Conservation (phyloP, 805 yeast genomes). For the Geotrichum ghanense region DNA sequence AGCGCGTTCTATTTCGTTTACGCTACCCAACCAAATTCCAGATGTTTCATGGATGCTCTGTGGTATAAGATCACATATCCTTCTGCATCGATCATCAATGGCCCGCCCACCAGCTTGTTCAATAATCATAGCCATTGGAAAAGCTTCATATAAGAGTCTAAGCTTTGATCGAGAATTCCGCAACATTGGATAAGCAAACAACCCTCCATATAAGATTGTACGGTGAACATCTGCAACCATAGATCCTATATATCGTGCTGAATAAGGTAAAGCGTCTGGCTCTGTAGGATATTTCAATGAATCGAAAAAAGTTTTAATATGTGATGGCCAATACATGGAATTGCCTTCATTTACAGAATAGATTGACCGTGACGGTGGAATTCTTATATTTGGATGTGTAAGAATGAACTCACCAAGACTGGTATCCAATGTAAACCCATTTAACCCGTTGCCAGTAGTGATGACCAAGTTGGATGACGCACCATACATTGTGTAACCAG, state of each 20-base stretch:
- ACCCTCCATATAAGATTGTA: slow-evolving; percentile 88
- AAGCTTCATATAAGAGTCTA: slow-evolving; percentile 87
- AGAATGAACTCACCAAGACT: slow-evolving; percentile 91
- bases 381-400: slow-evolving; percentile 66
- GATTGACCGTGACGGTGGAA: slow-evolving; percentile 58
- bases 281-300: slow-evolving; percentile 59
- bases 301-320: slow-evolving; percentile 55
- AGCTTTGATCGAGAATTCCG: slow-evolving; percentile 76
- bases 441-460: slow-evolving; percentile 83
- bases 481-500: slow-evolving; percentile 98
- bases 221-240: slow-evolving; percentile 99
- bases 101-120: slow-evolving; percentile 97
- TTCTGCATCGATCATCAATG: slow-evolving; percentile 78
- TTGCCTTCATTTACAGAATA: slow-evolving; percentile 95
- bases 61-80: slow-evolving; percentile 80
- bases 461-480: slow-evolving; percentile 91
- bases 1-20: slow-evolving; percentile 67
- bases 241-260: slow-evolving; percentile 92
- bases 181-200: slow-evolving; percentile 92
- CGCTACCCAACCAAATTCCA: slow-evolving; percentile 90
- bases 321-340: slow-evolving; percentile 70
- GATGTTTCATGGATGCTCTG: slow-evolving; percentile 84
- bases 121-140: slow-evolving; percentile 94
- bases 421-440: slow-evolving; percentile 90
- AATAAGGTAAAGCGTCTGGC: slow-evolving; percentile 67